A percentile compares a stretch with the other conserved stretches of the same genome.
Conservation (phyloP, 257 asterid genomes). For the Buddleja alternifolia region DNA sequence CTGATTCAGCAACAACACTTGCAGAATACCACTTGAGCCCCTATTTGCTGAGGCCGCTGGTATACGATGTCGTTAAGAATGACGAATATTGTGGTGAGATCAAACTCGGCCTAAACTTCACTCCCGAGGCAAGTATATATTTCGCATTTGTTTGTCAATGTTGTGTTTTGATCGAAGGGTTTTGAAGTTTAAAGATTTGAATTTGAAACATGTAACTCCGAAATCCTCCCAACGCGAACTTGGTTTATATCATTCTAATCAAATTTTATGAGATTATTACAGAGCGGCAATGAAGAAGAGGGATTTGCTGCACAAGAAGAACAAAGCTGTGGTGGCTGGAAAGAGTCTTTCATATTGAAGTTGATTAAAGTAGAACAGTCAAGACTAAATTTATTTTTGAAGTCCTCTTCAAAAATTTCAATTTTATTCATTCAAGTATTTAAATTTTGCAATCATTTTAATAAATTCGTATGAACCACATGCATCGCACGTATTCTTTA, state of each 20-base stretch:
- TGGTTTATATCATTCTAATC: too few species aligned
- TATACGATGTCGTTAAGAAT: conserved; percentile 50
- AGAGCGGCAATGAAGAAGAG: conserved; percentile 28
- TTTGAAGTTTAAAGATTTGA: neutral
- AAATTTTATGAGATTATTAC: neutral
- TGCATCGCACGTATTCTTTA: too few species aligned
- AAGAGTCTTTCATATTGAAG: conserved; percentile 43
- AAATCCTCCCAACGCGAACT: too few species aligned
- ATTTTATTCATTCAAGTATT: too few species aligned
- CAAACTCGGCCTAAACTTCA: conserved; percentile 46
- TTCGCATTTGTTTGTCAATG: neutral
- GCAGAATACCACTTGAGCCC: conserved; percentile 48
- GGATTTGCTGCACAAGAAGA: conserved; percentile 28
- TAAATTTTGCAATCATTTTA: too few species aligned
- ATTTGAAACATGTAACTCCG: neutral
- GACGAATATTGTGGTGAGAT: conserved; percentile 51
- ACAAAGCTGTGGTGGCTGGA: conserved; percentile 50
- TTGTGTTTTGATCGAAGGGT: neutral
- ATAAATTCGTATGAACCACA: too few species aligned
- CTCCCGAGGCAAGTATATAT: conserved; percentile 44
- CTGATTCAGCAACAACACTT: neutral
- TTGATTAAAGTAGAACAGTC: too few species aligned
- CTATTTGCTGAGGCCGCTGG: conserved; percentile 33
- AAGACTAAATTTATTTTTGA: too few species aligned
- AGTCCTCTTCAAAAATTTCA: too few species aligned